Percentiles rank a stretch among this genome's conserved stretches.
phyloP scores from a whole-genome alignment of 1,284 basidiomycete genomes.

The Cryptococcus deneoformans region DNA sequence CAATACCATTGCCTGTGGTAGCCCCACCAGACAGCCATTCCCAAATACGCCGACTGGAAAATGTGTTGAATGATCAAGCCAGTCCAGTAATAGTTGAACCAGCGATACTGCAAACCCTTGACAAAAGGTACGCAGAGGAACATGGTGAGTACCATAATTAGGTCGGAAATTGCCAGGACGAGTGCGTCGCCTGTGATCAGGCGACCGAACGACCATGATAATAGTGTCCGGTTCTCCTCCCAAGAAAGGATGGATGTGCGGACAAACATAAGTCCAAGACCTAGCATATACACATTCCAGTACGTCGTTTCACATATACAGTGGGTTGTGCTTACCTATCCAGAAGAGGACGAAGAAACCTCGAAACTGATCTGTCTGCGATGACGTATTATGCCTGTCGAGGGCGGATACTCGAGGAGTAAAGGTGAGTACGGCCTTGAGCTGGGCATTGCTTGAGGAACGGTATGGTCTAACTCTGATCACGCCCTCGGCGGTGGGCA shows the following conservation, averaged over 20 bases:
- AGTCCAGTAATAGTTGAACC: constrained; percentile 71
- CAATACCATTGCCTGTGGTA: constrained; percentile 82
- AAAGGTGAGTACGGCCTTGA: constrained; percentile 70
- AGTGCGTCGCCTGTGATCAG: constrained; percentile 85
- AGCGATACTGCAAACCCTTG: constrained; percentile 68
- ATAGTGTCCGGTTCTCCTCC: constrained; percentile 69
- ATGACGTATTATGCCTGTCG: constrained; percentile 71
- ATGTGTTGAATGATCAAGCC: constrained; percentile 74
- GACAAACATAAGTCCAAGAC: constrained; percentile 73
- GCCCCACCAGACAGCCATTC: constrained; percentile 58
- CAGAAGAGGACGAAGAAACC: constrained; percentile 95
- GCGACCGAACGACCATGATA: constrained; percentile 77
- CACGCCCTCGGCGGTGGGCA: constrained; percentile 38
- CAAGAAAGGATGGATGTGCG: constrained; percentile 72
- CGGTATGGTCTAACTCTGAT: constrained; percentile 44
- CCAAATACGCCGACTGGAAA: constrained; percentile 68
- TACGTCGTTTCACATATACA: background rate
- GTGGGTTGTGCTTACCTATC: constrained; percentile 46
- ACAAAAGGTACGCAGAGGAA: constrained; percentile 78
- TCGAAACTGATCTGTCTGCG: constrained; percentile 78
- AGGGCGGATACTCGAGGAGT: constrained; percentile 78
- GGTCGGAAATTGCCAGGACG: constrained; percentile 80
- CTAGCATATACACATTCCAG: constrained; percentile 34
- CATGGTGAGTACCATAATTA: constrained; percentile 71
- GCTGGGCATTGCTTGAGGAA: constrained; percentile 37